Evolutionary conservation across 352 stramenopile species (phyloP).

Genomic region (Phytophthora agathidicida): DNA sequence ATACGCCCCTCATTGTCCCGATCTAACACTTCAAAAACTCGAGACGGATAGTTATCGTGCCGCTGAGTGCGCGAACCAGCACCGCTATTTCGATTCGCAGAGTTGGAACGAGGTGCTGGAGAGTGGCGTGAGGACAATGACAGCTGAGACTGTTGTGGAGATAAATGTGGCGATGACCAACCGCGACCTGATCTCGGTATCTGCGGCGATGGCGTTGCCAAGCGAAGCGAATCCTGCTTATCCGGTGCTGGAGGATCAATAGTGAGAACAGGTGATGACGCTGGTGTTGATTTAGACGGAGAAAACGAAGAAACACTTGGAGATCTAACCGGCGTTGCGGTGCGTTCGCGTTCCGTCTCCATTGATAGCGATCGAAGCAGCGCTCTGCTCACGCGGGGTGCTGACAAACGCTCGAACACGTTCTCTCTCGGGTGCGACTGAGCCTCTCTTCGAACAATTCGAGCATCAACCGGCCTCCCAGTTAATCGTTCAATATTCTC

Average conservation of each 20-base stretch:
- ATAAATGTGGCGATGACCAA: slow-evolving; percentile 18
- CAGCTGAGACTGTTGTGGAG: slow-evolving; percentile 31
- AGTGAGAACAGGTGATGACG: slow-evolving; percentile 13
- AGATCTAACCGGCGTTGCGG: not conserved
- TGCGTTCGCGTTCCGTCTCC: not conserved
- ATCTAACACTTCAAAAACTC: slow-evolving; percentile 65
- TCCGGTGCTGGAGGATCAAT: slow-evolving; percentile 22
- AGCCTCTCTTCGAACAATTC: not conserved
- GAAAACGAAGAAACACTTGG: slow-evolving; percentile 12
- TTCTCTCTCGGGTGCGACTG: slow-evolving; percentile 13
- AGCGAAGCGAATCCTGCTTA: slow-evolving; percentile 12
- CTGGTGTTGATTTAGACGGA: not conserved
- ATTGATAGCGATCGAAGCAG: slow-evolving; percentile 12
- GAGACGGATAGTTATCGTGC: slow-evolving; percentile 44
- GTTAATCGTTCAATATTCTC: slow-evolving; percentile 63
- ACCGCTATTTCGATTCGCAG: slow-evolving; percentile 16
- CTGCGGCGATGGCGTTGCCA: slow-evolving; percentile 8
- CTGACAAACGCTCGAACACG: slow-evolving; percentile 56
- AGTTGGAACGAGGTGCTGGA: slow-evolving; percentile 12
- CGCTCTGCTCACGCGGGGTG: slow-evolving; percentile 26
- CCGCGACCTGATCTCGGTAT: slow-evolving; percentile 1
- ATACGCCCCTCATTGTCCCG: slow-evolving; percentile 48
- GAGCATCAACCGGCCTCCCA: slow-evolving; percentile 22
- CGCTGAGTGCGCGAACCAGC: not conserved
- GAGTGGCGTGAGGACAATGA: slow-evolving; percentile 17